Evolutionary conservation across 805 yeast genomes (phyloP), one percentile per base, ranked within the genome.

Genomic region (Nakazawaea anatomiae): DNA sequence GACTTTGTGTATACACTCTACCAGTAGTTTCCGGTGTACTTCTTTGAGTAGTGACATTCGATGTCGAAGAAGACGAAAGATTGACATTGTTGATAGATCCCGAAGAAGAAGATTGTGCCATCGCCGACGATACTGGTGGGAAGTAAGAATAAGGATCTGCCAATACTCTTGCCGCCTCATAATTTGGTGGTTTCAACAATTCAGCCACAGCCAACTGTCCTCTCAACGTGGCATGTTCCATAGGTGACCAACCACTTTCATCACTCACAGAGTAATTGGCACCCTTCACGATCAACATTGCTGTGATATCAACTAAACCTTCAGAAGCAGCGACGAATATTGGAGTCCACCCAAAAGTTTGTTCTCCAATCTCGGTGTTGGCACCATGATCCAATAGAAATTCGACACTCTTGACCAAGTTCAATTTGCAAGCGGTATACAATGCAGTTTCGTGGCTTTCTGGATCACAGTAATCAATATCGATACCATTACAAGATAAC

Each of bases 161-260:
- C 35, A 51, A 46, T 3, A 51, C 53, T 29, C 42, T 51, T 4
- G 39, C 62, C 1, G 72, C 68, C 46, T 71, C 66, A 52, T 67
- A 73, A 56, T 76, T 69, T 3, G 58, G 52, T 1, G 87, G 87
- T 32, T 74, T 74, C 50, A 92, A 69, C 60, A 80, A 58, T 48
- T 80, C 80, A 1, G 94, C 84, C 38, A 89, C 78, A 2, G 71
- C 75, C 52, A 91, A 69, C 64, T 90, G 96, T 5, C 98, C 98
- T 58, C 97, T 76, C 44, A 92, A 71, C 46, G 89, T 84, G 0
- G 97, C 97, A 66, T 92, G 98, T 61, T 92, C 98, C 83, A 89
- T 83, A n/a, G 98, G 96, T 18, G 89, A 81, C 98, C 98, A 92
- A 0, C 97, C 97, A 48, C 94, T 85, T 44, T 81, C 85, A 68